phyloP scores from a whole-genome alignment of 176 grass and related monocot genomes.

The Metroxylon sagu region DNA sequence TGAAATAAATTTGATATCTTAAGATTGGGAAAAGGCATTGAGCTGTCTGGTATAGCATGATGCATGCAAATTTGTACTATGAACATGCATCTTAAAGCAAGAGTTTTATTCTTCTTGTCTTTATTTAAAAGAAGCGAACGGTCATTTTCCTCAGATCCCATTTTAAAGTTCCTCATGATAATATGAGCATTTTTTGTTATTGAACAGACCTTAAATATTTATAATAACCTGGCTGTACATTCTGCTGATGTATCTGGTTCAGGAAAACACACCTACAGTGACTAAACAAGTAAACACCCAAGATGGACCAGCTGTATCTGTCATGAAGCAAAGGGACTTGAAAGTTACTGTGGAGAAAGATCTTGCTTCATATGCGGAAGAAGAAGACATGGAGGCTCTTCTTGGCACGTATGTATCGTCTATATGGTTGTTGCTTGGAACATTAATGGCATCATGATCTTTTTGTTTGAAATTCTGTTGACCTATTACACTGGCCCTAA shows the following conservation, averaged over 20 bases:
- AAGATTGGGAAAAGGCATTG: too few species aligned
- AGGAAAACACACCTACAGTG: constrained; percentile 80
- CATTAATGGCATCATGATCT: neutral
- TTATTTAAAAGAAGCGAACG: too few species aligned
- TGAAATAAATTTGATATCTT: too few species aligned
- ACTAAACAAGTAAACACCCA: constrained; percentile 53
- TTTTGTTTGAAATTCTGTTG: constrained; percentile 9
- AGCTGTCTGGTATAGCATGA: too few species aligned
- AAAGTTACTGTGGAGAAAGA: constrained; percentile 96
- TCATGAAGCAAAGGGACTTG: constrained; percentile 64
- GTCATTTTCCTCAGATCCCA: too few species aligned
- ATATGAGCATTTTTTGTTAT: too few species aligned
- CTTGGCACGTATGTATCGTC: constrained; percentile 63
- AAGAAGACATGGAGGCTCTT: constrained; percentile 98
- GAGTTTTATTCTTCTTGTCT: too few species aligned
- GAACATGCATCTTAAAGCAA: too few species aligned
- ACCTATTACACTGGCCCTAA: neutral
- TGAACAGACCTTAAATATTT: too few species aligned
- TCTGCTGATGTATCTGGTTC: constrained; percentile 7
- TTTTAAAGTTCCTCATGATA: too few species aligned
- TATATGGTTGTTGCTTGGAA: neutral
- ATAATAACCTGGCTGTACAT: constrained; percentile 1
- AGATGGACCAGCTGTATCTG: constrained; percentile 48
- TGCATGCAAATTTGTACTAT: too few species aligned
- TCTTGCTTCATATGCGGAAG: constrained; percentile 89